Conservation (phyloP, 2,329 filamentous ascomycete genomes). For the Calonectria pseudoturangicola region DNA sequence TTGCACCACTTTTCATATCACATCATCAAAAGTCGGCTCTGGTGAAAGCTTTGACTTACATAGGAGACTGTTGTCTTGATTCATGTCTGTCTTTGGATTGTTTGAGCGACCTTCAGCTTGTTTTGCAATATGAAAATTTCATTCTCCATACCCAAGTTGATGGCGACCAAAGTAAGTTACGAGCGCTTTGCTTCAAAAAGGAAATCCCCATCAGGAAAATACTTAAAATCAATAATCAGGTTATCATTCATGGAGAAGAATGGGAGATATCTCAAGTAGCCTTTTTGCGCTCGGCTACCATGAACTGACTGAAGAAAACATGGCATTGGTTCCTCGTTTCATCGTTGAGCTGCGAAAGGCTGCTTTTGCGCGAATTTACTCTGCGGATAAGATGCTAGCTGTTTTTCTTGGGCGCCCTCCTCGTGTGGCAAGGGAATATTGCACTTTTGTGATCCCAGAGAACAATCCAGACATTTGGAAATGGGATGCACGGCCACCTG, state of each 20-base stretch:
- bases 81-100: not conserved
- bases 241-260: slow-evolving; percentile 1
- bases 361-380: not conserved
- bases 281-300: slow-evolving; percentile 1
- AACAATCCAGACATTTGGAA: not conserved
- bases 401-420: not conserved
- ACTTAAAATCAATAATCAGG: not conserved
- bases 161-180: not conserved
- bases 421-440: not conserved
- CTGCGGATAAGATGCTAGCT: not conserved
- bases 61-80: not conserved
- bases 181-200: not conserved
- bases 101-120: not conserved
- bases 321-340: not conserved
- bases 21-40: not conserved
- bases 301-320: not conserved
- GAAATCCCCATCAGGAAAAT: not conserved
- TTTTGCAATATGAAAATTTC: slow-evolving; percentile 1
- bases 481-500: not conserved
- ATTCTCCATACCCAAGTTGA: not conserved
- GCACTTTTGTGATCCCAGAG: not conserved
- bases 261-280: not conserved
- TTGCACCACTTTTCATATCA: not conserved
- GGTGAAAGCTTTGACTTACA: not conserved
- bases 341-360: not conserved